phyloP scores from a whole-genome alignment of 2,329 filamentous ascomycete species.

The Pseudogymnoascus sp. region DNA sequence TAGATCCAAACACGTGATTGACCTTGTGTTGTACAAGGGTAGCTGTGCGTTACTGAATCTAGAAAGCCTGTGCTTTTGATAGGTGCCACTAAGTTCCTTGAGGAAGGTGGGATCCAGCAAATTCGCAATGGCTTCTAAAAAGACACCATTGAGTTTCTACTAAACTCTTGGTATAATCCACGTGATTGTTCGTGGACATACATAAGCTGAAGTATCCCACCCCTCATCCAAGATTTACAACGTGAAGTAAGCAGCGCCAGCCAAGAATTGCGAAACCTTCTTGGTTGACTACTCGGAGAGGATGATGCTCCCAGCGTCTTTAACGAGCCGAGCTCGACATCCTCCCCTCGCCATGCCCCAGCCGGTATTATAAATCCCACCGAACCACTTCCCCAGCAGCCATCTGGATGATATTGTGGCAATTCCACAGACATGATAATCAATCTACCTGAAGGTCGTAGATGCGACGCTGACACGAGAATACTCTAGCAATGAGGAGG shows the following conservation, averaged over 20 bases:
- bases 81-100: background rate
- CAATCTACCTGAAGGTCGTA: background rate
- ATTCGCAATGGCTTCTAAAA: background rate
- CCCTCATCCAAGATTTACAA: background rate
- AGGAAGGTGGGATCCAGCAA: background rate
- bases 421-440: background rate
- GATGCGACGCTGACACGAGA: constrained; percentile 3
- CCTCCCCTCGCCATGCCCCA: background rate
- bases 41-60: background rate
- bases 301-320: background rate
- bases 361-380: background rate
- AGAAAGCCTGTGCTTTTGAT: background rate
- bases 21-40: background rate
- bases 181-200: background rate
- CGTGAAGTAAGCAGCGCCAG: too few relatives aligned
- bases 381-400: background rate
- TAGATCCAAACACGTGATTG: background rate
- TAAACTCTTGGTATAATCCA: background rate
- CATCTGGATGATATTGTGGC: background rate
- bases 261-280: background rate
- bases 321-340: background rate
- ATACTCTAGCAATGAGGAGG: background rate
- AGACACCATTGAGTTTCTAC: background rate
- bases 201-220: background rate
- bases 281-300: background rate